Percentiles rank a stretch among this genome's conserved stretches.
Evolutionary conservation across 768 basidiomycete species (phyloP).

Genomic region (Dendrothele bispora): DNA sequence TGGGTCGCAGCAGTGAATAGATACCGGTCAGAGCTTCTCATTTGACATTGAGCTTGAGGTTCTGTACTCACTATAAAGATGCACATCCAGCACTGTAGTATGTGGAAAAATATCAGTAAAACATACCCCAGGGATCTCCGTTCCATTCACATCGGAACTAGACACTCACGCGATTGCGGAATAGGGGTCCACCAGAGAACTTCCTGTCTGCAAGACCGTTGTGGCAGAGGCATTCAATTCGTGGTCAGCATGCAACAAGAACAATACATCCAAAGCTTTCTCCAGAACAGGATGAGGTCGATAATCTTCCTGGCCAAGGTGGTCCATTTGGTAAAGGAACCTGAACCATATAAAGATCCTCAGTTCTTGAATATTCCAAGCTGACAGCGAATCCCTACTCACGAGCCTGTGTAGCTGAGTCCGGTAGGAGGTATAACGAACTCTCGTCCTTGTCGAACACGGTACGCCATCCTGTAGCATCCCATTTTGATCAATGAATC

Average conservation of each 20-base stretch:
- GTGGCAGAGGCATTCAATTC: slow-evolving; percentile 87
- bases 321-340: slow-evolving; percentile 91
- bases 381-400: slow-evolving; percentile 45
- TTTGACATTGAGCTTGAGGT: too few species aligned
- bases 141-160: background rate
- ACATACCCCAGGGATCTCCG: background rate
- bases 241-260: slow-evolving; percentile 88
- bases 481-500: too few species aligned
- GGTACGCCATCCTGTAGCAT: slow-evolving; percentile 78
- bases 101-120: slow-evolving; percentile 8
- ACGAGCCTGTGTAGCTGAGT: slow-evolving; percentile 84
- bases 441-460: slow-evolving; percentile 85
- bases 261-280: slow-evolving; percentile 85
- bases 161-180: slow-evolving; percentile 71
- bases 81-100: slow-evolving; percentile 73
- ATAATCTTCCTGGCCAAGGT: slow-evolving; percentile 72
- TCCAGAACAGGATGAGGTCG: slow-evolving; percentile 81
- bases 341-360: slow-evolving; percentile 28
- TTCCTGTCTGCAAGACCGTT: slow-evolving; percentile 84
- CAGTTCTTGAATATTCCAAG: slow-evolving; percentile 76
- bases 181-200: slow-evolving; percentile 89
- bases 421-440: slow-evolving; percentile 85
- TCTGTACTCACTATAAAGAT: slow-evolving; percentile 83
- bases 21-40: too few species aligned
- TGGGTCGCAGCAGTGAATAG: background rate